Percentiles rank a stretch among this genome's conserved stretches.
These are phyloP conservation scores for Aspergillus brasiliensis DNA, from an alignment of 2,329 filamentous ascomycete genomes.

Conservation along the genomic window DNA sequence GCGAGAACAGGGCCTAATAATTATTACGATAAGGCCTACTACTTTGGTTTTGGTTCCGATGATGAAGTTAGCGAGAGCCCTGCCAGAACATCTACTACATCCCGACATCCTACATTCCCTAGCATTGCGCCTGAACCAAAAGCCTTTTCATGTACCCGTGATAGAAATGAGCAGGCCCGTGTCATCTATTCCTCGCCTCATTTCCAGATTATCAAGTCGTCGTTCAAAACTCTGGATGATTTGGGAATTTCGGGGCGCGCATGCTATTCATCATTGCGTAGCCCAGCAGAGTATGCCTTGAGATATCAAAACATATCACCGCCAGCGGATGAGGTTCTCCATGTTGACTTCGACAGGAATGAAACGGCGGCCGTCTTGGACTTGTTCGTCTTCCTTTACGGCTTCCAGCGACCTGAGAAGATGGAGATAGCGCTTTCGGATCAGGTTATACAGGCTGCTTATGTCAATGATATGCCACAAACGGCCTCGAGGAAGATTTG, in stretches of 20 bases:
- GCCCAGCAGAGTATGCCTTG: slow-evolving; percentile 14
- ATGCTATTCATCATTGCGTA: slow-evolving; percentile 17
- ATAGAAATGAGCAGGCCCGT: background rate
- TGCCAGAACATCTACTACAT: background rate
- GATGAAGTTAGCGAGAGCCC: slow-evolving; percentile 8
- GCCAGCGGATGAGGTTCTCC: slow-evolving; percentile 12
- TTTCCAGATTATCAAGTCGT: slow-evolving; percentile 2
- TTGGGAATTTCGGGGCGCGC: slow-evolving; percentile 12
- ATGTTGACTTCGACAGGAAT: slow-evolving; percentile 28
- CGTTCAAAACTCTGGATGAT: slow-evolving; percentile 14
- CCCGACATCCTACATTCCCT: background rate
- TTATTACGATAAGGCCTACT: slow-evolving; percentile 31
- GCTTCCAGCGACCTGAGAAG: slow-evolving; percentile 2
- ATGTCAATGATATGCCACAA: slow-evolving; percentile 6
- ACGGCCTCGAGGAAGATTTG: slow-evolving; percentile 11
- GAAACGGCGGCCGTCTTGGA: slow-evolving; percentile 26
- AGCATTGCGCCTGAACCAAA: background rate
- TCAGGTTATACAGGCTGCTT: slow-evolving; percentile 20
- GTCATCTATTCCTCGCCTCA: background rate
- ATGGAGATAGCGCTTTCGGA: slow-evolving; percentile 25
- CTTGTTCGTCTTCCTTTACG: slow-evolving; percentile 19
- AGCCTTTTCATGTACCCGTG: background rate
- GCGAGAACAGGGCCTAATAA: slow-evolving; percentile 31
- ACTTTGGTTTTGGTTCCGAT: slow-evolving; percentile 19
- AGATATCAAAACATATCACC: slow-evolving; percentile 4